These are phyloP conservation scores for Chlamydomonas incerta DNA, from an alignment of 139 green algal species.

Conservation along the genomic window DNA sequence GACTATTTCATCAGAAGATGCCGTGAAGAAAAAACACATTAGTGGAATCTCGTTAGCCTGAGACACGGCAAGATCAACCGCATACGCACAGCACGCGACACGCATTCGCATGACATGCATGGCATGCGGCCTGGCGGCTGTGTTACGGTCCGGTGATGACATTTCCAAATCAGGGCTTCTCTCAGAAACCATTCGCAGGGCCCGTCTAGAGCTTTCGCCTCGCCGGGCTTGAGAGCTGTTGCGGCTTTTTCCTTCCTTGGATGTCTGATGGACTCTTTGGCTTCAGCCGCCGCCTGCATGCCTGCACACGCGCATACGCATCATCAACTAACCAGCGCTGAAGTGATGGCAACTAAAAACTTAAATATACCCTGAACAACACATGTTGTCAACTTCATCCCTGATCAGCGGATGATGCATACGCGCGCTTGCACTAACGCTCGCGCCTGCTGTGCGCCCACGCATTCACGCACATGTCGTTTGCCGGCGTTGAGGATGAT, in stretches of 20 bases:
- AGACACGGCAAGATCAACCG: conserved; percentile 21
- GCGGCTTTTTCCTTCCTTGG: conserved; percentile 76
- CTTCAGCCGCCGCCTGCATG: background rate
- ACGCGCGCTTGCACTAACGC: background rate
- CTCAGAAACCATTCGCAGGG: conserved; percentile 80
- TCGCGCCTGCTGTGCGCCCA: background rate
- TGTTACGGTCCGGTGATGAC: conserved; percentile 56
- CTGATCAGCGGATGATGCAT: conserved; percentile 26
- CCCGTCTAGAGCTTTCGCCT: conserved; percentile 76
- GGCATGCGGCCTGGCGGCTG: no score
- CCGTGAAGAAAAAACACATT: conserved; percentile 13
- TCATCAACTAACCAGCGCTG: conserved; percentile 33
- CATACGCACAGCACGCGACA: background rate
- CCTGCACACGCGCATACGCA: background rate
- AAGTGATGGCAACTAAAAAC: conserved; percentile 60
- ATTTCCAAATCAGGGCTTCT: conserved; percentile 66
- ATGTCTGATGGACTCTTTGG: conserved; percentile 63
- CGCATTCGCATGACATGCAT: background rate
- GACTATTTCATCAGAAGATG: background rate
- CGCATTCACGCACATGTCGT: conserved; percentile 12
- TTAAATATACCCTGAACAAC: conserved; percentile 78
- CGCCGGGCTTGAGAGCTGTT: conserved; percentile 79
- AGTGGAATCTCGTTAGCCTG: conserved; percentile 83
- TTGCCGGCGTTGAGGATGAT: conserved; percentile 53
- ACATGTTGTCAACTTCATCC: conserved; percentile 27